Evolutionary conservation across 768 basidiomycete species (phyloP).

Genomic region (Kwoniella sp.): DNA sequence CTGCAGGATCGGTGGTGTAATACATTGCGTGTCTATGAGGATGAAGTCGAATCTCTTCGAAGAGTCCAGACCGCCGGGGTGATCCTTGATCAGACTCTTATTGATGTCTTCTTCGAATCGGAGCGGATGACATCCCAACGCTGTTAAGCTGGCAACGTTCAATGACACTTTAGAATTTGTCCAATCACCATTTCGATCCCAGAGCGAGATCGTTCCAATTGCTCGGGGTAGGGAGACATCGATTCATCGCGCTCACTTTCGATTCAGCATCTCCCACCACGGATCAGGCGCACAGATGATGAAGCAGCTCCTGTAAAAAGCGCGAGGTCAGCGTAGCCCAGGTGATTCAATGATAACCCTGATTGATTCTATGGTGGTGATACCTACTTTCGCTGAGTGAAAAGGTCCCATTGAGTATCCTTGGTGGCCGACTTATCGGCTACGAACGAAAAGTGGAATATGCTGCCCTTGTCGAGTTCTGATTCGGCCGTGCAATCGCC

Average conservation of each 20-base stretch:
- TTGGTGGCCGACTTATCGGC: slow-evolving; percentile 16
- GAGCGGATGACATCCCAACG: slow-evolving; percentile 33
- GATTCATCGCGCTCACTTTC: slow-evolving; percentile 33
- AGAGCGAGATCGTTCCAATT: too few species aligned
- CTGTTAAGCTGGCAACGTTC: slow-evolving; percentile 24
- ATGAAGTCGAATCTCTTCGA: slow-evolving; percentile 28
- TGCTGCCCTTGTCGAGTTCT: slow-evolving; percentile 44
- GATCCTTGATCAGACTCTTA: slow-evolving; percentile 14
- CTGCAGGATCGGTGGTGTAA: slow-evolving; percentile 13
- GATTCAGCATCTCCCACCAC: slow-evolving; percentile 38
- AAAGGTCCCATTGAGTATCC: background rate
- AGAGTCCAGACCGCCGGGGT: slow-evolving; percentile 27
- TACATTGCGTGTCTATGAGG: slow-evolving; percentile 28
- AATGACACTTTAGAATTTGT: too few species aligned
- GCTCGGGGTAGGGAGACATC: too few species aligned
- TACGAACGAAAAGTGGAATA: slow-evolving; percentile 43
- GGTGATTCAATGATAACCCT: too few species aligned
- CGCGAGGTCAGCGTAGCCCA: background rate
- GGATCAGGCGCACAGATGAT: slow-evolving; percentile 27
- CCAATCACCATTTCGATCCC: too few species aligned
- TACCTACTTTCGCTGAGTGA: slow-evolving; percentile 10
- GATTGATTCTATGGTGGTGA: too few species aligned
- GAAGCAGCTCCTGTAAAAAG: slow-evolving; percentile 29
- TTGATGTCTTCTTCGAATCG: slow-evolving; percentile 27
- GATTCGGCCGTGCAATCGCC: slow-evolving; percentile 44